Percentiles rank a stretch among this genome's conserved stretches.
phyloP scores from a whole-genome alignment of 2,329 filamentous ascomycete genomes.

The Neobulgaria alba region DNA sequence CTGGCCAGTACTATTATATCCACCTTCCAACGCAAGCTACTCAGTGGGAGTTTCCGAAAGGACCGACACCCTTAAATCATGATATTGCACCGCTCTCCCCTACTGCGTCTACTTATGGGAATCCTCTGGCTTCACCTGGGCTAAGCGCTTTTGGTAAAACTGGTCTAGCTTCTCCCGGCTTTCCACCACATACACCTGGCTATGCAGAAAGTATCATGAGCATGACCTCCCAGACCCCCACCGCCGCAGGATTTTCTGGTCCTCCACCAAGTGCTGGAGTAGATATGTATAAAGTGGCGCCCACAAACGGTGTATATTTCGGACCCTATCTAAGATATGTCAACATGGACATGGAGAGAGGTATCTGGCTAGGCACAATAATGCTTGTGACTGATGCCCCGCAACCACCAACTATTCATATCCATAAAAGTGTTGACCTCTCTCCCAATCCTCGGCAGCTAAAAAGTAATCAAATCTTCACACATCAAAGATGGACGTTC shows the following conservation, averaged over 20 bases:
- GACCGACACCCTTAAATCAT: constrained; percentile 79
- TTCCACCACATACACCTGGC: constrained; percentile 71
- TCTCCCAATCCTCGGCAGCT: constrained; percentile 89
- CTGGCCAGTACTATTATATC: constrained; percentile 98
- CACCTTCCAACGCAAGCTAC: constrained; percentile 91
- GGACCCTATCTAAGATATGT: constrained; percentile 91
- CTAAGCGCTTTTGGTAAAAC: constrained; percentile 46
- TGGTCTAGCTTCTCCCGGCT: constrained; percentile 70
- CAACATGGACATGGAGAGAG: constrained; percentile 92
- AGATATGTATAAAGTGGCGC: constrained; percentile 86
- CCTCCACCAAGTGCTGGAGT: constrained; percentile 85
- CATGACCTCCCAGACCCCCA: constrained; percentile 66
- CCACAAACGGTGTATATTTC: constrained; percentile 96
- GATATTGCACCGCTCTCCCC: constrained; percentile 79
- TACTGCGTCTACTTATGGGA: constrained; percentile 62
- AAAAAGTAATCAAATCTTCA: constrained; percentile 71
- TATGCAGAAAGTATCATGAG: constrained; percentile 84
- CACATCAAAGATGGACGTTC: constrained; percentile 90
- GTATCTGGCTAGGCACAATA: constrained; percentile 88
- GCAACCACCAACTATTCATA: constrained; percentile 91
- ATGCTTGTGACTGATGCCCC: constrained; percentile 84
- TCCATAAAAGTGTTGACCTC: constrained; percentile 82
- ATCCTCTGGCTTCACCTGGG: constrained; percentile 62
- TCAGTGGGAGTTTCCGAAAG: constrained; percentile 98
- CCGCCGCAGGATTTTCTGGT: constrained; percentile 73